These are phyloP conservation scores for Calonectria leucothoes DNA, from an alignment of 2,329 filamentous ascomycete genomes.

Conservation along the genomic window DNA sequence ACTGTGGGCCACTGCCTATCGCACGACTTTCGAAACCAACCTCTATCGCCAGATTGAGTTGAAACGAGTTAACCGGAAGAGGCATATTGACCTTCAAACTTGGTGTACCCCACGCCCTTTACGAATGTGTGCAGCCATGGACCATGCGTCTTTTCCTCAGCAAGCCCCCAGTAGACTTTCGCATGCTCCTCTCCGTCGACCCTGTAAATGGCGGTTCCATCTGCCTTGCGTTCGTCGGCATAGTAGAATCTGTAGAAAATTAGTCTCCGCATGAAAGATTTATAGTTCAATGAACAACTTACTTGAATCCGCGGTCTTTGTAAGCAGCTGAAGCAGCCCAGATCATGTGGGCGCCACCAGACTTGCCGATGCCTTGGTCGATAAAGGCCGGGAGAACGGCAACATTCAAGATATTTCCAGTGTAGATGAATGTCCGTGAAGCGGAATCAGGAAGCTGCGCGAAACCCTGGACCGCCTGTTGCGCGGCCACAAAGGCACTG, in stretches of 20 bases:
- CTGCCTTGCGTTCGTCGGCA: slow-evolving; percentile 57
- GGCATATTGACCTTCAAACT: too few species aligned
- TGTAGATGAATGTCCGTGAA: slow-evolving; percentile 56
- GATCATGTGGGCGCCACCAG: slow-evolving; percentile 46
- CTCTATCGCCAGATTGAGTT: background rate
- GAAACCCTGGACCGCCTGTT: slow-evolving; percentile 28
- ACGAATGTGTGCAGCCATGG: slow-evolving; percentile 61
- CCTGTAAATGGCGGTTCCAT: slow-evolving; percentile 47
- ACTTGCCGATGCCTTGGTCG: slow-evolving; percentile 53
- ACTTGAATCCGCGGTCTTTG: slow-evolving; percentile 49
- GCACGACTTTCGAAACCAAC: background rate
- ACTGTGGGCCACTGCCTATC: background rate
- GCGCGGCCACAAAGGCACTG: slow-evolving; percentile 29
- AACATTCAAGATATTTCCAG: slow-evolving; percentile 55
- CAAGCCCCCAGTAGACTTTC: slow-evolving; percentile 53
- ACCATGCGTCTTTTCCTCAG: slow-evolving; percentile 52
- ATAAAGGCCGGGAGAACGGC: slow-evolving; percentile 46
- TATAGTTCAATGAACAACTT: too few species aligned
- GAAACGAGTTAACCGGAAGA: too few species aligned
- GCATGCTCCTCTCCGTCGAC: slow-evolving; percentile 56
- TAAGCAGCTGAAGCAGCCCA: slow-evolving; percentile 47
- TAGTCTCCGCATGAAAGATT: too few species aligned
- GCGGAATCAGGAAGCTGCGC: slow-evolving; percentile 41
- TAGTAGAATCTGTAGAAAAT: slow-evolving; percentile 59
- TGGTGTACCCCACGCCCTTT: slow-evolving; percentile 53